phyloP scores from a whole-genome alignment of 2,329 filamentous ascomycete species.

The Mariannaea elegans region DNA sequence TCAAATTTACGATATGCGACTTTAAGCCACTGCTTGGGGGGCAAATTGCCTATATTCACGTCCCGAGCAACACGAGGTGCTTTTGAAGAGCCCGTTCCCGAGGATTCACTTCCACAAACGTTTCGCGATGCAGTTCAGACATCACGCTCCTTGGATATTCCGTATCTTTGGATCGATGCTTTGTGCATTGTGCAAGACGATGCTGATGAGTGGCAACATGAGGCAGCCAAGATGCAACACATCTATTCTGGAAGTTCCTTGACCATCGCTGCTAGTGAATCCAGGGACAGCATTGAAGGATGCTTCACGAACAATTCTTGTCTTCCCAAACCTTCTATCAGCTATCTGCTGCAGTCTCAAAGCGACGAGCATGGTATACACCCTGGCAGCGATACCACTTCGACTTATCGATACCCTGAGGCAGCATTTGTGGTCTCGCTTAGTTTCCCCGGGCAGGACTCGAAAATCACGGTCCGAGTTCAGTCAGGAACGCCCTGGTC shows the following conservation, averaged over 20 bases:
- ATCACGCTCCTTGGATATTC: neutral
- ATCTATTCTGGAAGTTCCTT: conserved; percentile 12
- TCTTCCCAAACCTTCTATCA: neutral
- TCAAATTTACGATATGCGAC: neutral
- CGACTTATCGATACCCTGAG: neutral
- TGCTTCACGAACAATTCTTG: neutral
- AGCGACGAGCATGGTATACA: neutral
- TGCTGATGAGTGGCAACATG: neutral
- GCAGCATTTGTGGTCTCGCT: neutral
- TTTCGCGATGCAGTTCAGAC: neutral
- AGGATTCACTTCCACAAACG: neutral
- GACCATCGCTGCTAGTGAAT: conserved; percentile 19
- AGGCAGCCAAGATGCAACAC: conserved; percentile 10
- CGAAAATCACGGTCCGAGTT: neutral
- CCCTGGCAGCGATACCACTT: neutral
- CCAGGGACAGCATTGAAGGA: conserved; percentile 5
- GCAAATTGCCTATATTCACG: neutral
- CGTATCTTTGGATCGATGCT: conserved; percentile 14
- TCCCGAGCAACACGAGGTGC: neutral
- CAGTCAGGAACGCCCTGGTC: neutral
- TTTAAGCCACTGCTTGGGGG: neutral
- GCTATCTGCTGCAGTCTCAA: neutral
- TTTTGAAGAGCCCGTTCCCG: neutral
- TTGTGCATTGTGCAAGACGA: conserved; percentile 14
- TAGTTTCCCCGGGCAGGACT: neutral